Conservation (phyloP, 495 filamentous ascomycete genomes). For the Aspergillus ellipticus region DNA sequence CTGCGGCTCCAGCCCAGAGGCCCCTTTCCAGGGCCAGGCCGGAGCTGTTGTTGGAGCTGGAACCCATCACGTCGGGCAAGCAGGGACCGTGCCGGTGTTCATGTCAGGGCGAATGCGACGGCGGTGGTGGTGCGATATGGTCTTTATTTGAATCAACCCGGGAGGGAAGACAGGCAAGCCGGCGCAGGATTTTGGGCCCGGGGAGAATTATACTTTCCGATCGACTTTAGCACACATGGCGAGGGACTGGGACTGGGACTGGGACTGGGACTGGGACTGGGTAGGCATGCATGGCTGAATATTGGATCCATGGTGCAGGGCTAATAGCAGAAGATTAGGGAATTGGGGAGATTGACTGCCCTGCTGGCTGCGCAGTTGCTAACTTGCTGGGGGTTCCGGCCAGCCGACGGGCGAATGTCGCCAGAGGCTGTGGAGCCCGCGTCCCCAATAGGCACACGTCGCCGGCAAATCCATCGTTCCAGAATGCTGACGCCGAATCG, state of each 20-base stretch:
- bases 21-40: slow-evolving; percentile 26
- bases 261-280: background rate
- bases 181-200: background rate
- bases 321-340: background rate
- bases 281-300: background rate
- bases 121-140: background rate
- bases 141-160: too few species aligned
- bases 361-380: too few species aligned
- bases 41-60: slow-evolving; percentile 2
- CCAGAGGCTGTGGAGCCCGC: background rate
- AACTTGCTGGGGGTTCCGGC: background rate
- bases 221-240: background rate
- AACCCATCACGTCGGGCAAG: background rate
- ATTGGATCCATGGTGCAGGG: background rate
- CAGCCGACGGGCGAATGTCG: background rate
- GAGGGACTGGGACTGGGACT: background rate
- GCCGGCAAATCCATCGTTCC: background rate
- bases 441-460: background rate
- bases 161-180: too few species aligned
- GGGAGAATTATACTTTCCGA: background rate
- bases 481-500: too few species aligned
- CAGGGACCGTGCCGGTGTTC: background rate
- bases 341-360: background rate
- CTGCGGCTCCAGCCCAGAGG: slow-evolving; percentile 31
- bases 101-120: background rate